Percentiles rank a stretch among this genome's conserved stretches.
phyloP scores from a whole-genome alignment of 495 filamentous ascomycete genomes.

The Penicillium daleae region DNA sequence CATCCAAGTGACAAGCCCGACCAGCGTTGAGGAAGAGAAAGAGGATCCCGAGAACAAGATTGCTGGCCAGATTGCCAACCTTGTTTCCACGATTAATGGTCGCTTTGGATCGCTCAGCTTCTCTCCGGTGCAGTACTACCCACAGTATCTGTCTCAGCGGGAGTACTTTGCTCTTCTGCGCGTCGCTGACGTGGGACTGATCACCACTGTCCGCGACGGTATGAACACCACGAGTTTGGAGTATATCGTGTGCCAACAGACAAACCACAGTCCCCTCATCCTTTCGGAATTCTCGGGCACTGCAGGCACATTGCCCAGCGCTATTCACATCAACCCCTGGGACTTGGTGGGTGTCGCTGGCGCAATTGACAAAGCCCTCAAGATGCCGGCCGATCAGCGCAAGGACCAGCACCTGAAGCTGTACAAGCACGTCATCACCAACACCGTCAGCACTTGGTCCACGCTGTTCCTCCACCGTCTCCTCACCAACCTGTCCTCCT shows the following conservation, averaged over 20 bases:
- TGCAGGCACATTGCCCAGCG: slow-evolving; percentile 78
- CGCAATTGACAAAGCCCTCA: slow-evolving; percentile 77
- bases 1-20: slow-evolving; percentile 92
- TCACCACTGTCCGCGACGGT: slow-evolving; percentile 89
- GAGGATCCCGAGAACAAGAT: slow-evolving; percentile 72
- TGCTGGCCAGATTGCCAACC: slow-evolving; percentile 79
- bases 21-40: slow-evolving; percentile 70
- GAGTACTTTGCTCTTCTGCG: slow-evolving; percentile 93
- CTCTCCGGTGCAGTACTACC: slow-evolving; percentile 88
- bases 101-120: slow-evolving; percentile 82
- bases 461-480: slow-evolving; percentile 73
- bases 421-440: slow-evolving; percentile 80
- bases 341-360: slow-evolving; percentile 79
- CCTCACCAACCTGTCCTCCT: slow-evolving; percentile 74
- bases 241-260: slow-evolving; percentile 88
- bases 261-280: slow-evolving; percentile 81
- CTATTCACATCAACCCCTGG: slow-evolving; percentile 95
- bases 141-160: slow-evolving; percentile 81
- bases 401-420: slow-evolving; percentile 55
- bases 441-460: slow-evolving; percentile 85
- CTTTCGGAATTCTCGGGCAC: slow-evolving; percentile 96
- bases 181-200: slow-evolving; percentile 84
- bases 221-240: slow-evolving; percentile 97
- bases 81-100: slow-evolving; percentile 89
- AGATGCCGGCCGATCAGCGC: slow-evolving; percentile 67